Conservation (phyloP, 805 yeast species). For the Ogataea nitratoaversa region DNA sequence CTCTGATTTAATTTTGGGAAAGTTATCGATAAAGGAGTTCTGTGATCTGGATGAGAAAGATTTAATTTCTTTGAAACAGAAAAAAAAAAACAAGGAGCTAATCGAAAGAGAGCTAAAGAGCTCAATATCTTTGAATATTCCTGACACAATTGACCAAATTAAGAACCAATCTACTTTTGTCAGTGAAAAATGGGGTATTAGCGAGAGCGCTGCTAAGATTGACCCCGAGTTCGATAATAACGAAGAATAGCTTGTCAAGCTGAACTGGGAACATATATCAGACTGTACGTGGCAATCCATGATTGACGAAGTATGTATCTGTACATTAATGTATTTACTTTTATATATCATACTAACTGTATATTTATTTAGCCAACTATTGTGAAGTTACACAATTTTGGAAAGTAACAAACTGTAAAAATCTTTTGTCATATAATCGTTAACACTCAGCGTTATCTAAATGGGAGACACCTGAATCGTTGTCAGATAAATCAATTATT, state of each 20-base stretch:
- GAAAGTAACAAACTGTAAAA: no score
- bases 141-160: slow-evolving; percentile 25
- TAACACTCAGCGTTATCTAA: no score
- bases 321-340: no score
- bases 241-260: slow-evolving; percentile 1
- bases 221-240: slow-evolving; percentile 25
- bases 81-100: slow-evolving; percentile 25
- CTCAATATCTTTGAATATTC: slow-evolving; percentile 21
- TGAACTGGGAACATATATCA: no score
- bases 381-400: no score
- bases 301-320: no score
- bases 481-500: not conserved
- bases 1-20: slow-evolving; percentile 15
- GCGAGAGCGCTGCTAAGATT: slow-evolving; percentile 31
- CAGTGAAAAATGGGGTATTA: slow-evolving; percentile 33
- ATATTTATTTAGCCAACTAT: no score
- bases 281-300: no score
- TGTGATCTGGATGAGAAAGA: slow-evolving; percentile 17
- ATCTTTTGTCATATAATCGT: no score
- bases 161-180: slow-evolving; percentile 24
- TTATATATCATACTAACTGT: no score
- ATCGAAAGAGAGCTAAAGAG: slow-evolving; percentile 29
- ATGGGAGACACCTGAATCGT: slow-evolving; percentile 7
- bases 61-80: slow-evolving; percentile 26
- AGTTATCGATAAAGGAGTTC: slow-evolving; percentile 20